A percentile compares a stretch with the other conserved stretches of the same genome.
Evolutionary conservation across 192 early-diverging fungal genomes (phyloP).

Genomic region (Entomortierella chlamydospora): DNA sequence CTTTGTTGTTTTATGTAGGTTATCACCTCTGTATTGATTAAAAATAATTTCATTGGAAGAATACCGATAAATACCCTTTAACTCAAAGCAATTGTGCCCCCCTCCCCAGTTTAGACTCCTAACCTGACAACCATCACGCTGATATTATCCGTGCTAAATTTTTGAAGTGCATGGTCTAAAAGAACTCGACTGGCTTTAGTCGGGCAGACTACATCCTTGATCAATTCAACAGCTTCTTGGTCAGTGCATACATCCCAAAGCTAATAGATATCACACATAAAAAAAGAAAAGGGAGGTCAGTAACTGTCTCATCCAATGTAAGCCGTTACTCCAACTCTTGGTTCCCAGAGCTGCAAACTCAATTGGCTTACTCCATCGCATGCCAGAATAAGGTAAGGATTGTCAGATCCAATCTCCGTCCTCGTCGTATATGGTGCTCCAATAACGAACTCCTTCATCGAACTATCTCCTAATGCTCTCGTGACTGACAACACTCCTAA

Average conservation of each 20-base stretch:
- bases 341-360: neutral
- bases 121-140: conserved; percentile 88
- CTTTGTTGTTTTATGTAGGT: too few species aligned
- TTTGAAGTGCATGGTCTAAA: conserved; percentile 88
- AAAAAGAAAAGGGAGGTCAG: neutral
- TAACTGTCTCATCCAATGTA: too few species aligned
- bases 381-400: conserved; percentile 91
- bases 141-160: conserved; percentile 96
- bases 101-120: too few species aligned
- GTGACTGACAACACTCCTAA: conserved; percentile 95
- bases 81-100: too few species aligned
- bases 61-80: too few species aligned
- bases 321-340: too few species aligned
- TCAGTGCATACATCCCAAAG: conserved; percentile 96
- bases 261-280: conserved; percentile 53
- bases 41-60: too few species aligned
- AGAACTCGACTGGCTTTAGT: conserved; percentile 82
- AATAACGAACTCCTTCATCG: conserved; percentile 97
- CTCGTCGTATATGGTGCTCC: conserved; percentile 97
- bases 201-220: conserved; percentile 81
- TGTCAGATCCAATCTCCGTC: conserved; percentile 77
- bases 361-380: conserved; percentile 90
- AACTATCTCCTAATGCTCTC: conserved; percentile 92
- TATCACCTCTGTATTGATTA: too few species aligned
- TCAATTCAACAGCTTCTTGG: conserved; percentile 90